Conservation (phyloP, 2,329 filamentous ascomycete genomes). For the Tolypocladium ovalisporum region DNA sequence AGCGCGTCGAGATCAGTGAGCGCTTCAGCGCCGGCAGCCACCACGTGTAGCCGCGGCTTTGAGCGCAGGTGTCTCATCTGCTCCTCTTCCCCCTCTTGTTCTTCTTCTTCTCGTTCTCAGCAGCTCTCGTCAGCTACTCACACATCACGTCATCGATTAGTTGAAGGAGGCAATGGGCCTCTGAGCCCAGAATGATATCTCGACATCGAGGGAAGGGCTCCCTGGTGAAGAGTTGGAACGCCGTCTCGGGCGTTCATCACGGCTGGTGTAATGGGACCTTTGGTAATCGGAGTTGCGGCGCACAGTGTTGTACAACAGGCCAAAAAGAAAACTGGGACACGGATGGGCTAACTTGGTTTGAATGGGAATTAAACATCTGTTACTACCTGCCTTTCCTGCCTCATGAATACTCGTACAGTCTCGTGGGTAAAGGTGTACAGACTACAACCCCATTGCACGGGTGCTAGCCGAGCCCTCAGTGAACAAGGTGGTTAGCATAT, state of each 20-base stretch:
- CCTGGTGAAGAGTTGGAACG: neutral
- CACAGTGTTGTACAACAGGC: neutral
- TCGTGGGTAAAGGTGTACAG: neutral
- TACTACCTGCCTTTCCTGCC: neutral
- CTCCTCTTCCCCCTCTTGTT: neutral
- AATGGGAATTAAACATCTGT: neutral
- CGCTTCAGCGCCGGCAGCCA: slow-evolving; percentile 19
- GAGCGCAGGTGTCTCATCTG: slow-evolving; percentile 2
- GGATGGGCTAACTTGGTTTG: neutral
- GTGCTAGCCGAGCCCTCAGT: neutral
- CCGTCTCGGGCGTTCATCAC: neutral
- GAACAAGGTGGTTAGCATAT: too few species aligned
- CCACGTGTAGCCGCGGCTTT: neutral
- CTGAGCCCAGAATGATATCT: neutral
- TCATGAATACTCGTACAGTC: neutral
- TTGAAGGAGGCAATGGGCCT: neutral
- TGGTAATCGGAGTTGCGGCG: neutral
- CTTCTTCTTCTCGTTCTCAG: neutral
- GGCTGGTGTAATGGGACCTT: neutral
- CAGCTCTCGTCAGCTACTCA: neutral
- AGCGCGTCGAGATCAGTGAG: slow-evolving; percentile 44
- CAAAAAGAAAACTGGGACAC: neutral
- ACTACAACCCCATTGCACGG: neutral
- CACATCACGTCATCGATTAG: neutral
- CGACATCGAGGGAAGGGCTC: neutral